Conservation (phyloP, 306 rosid genomes). For the Castanea sativa region DNA sequence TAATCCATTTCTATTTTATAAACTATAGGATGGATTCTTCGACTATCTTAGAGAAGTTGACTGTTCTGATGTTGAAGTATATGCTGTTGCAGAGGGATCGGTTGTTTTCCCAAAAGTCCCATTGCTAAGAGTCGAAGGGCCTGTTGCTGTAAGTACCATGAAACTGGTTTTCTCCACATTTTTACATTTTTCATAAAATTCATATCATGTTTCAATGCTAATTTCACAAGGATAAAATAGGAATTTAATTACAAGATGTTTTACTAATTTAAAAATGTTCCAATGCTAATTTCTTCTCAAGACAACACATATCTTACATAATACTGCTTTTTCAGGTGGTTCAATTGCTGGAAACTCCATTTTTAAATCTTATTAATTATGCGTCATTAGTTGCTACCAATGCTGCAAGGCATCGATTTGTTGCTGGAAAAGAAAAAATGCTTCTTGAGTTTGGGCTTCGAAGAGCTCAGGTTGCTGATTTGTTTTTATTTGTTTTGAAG, state of each 20-base stretch:
- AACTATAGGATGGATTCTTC: conserved; percentile 78
- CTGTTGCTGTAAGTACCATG: conserved; percentile 78
- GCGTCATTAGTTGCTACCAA: conserved; percentile 87
- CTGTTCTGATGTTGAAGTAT: conserved; percentile 91
- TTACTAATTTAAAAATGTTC: background rate
- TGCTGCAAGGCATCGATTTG: conserved; percentile 94
- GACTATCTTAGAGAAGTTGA: conserved; percentile 84
- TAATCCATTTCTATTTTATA: conserved; percentile 16
- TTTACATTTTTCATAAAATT: background rate
- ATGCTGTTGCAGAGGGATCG: conserved; percentile 79
- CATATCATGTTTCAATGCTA: background rate
- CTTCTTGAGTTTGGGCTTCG: conserved; percentile 94
- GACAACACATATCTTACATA: conserved; percentile 4
- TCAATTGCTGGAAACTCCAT: conserved; percentile 90
- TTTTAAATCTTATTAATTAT: conserved; percentile 70
- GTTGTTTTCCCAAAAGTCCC: conserved; percentile 97
- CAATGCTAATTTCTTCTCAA: background rate
- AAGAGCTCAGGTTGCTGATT: conserved; percentile 63
- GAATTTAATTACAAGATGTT: no score
- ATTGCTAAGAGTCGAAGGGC: conserved; percentile 88
- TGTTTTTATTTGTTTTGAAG: conserved; percentile 18
- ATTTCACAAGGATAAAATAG: background rate
- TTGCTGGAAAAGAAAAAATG: conserved; percentile 84
- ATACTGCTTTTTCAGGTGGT: conserved; percentile 60
- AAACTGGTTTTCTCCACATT: background rate